Base-by-base conservation (phyloP, 371 early-diverging fungal species). In the Conidiobolus incongruus region DNA sequence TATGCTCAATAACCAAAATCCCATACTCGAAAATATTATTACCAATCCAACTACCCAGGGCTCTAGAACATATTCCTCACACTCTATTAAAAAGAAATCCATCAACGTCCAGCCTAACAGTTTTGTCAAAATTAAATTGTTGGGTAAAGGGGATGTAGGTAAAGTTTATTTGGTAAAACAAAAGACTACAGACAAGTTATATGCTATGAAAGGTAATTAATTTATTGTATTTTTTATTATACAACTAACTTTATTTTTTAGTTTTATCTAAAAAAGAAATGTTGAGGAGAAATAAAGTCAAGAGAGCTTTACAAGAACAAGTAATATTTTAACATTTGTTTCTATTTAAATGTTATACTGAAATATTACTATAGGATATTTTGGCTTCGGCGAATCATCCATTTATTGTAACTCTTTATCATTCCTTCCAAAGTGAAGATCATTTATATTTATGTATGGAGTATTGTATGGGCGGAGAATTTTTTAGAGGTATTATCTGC, bases 401-500 rank as follows among this genome's bases (percentile, higher is more conserved):
- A 7, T 98, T 96, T 62, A 87, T 98, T 52, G 89, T 96, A 15
- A 85, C 95, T 23, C 65, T 98, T 38, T 89, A 90, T 59, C 89
- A 91, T 60, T 81, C 83, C 13, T 95, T 97, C 58, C 93, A 95
- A 59, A 84, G 84, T 47, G 79, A 87, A 50, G 81, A 86, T 35
- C 75, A 93, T 46, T 60, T 97, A 21, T 96, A 89, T 56, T 79
- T 98, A 52, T 80, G 92, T 43, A 93, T 96, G 90, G 98, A 99
- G 50, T 98, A 94, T 65, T 94, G 97, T 52, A 70, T 80, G 53
- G 98, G 99, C 36, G 99, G 99, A 40, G 99, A 99, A 66, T 93
- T 93, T 55, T 92, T 87, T 58, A 60, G 87, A 64, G 83, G 75
- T 71, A 63, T 50, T 44, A 11, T 21, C n/a, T n/a, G n/a, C n/a